Evolutionary conservation across 1,284 basidiomycete species (phyloP).

Genomic region (Microbotryomycetes sp.): DNA sequence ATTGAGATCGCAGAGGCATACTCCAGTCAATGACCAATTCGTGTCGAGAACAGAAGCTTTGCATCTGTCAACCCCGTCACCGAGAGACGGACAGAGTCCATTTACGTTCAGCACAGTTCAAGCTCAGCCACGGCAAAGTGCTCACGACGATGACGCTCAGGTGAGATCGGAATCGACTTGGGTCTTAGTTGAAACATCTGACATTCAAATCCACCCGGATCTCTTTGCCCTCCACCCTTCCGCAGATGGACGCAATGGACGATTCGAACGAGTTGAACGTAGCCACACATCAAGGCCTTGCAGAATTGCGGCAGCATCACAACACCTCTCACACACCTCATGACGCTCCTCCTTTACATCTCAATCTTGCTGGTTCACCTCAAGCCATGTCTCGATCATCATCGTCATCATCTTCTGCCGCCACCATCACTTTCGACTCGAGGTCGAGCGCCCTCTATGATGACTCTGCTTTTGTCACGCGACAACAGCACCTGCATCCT

Average conservation of each 20-base stretch:
- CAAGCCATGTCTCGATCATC: slow-evolving; percentile 12
- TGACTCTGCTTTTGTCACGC: not conserved
- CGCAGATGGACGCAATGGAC: too few relatives aligned
- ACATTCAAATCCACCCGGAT: too few relatives aligned
- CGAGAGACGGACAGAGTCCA: not conserved
- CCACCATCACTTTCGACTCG: not conserved
- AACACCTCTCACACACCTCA: slow-evolving; percentile 13
- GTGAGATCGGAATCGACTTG: not conserved
- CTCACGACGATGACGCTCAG: slow-evolving; percentile 1
- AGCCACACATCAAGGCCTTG: not conserved
- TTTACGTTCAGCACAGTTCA: not conserved
- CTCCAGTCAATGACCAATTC: slow-evolving; percentile 20
- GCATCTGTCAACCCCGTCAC: slow-evolving; percentile 12
- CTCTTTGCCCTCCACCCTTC: too few relatives aligned
- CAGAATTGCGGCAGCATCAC: not conserved
- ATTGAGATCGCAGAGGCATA: not conserved
- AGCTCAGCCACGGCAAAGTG: not conserved
- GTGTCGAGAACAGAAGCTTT: slow-evolving; percentile 11
- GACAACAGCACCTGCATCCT: not conserved
- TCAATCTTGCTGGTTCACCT: slow-evolving; percentile 24
- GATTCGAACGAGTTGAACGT: not conserved
- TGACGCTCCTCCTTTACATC: slow-evolving; percentile 23
- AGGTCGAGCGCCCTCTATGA: not conserved
- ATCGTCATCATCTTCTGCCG: not conserved
- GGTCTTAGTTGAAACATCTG: too few relatives aligned